Conservation (phyloP, 73 alveolate genomes). For the Uronychia binucleata region DNA sequence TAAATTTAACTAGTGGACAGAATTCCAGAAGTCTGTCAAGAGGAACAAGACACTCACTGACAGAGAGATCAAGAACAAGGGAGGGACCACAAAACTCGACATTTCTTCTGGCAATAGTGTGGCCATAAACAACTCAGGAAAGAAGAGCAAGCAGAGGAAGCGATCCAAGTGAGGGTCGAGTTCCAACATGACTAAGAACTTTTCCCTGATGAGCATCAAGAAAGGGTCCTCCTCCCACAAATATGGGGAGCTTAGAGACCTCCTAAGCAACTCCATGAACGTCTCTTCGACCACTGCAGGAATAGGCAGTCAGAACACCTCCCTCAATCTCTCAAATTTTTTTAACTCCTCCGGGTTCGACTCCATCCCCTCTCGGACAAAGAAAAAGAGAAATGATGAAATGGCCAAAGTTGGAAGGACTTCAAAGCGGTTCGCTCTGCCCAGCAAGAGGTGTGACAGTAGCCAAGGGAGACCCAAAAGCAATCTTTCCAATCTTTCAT, state of each 20-base stretch:
- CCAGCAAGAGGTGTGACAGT: not conserved
- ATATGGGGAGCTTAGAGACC: not conserved
- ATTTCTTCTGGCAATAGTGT: not conserved
- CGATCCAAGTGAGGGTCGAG: not conserved
- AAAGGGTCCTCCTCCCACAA: not conserved
- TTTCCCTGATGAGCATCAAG: not conserved
- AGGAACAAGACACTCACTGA: not conserved
- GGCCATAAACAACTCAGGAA: not conserved
- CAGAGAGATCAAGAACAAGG: not conserved
- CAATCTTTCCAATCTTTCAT: not conserved
- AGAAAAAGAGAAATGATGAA: not conserved
- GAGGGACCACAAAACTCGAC: not conserved
- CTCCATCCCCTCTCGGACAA: not conserved
- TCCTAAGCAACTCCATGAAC: not conserved
- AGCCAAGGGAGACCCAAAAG: not conserved
- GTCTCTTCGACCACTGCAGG: not conserved
- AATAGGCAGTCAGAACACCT: not conserved
- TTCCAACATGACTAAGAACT: not conserved
- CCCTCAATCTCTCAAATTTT: not conserved
- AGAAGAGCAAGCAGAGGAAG: not conserved
- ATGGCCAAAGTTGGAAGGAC: not conserved
- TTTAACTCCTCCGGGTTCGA: not conserved
- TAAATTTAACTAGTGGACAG: not conserved
- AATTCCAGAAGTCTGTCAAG: not conserved
- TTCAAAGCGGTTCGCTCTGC: not conserved